Evolutionary conservation across 768 basidiomycete species (phyloP), one percentile per base, ranked within the genome.

Genomic region (Amanita rimosa): DNA sequence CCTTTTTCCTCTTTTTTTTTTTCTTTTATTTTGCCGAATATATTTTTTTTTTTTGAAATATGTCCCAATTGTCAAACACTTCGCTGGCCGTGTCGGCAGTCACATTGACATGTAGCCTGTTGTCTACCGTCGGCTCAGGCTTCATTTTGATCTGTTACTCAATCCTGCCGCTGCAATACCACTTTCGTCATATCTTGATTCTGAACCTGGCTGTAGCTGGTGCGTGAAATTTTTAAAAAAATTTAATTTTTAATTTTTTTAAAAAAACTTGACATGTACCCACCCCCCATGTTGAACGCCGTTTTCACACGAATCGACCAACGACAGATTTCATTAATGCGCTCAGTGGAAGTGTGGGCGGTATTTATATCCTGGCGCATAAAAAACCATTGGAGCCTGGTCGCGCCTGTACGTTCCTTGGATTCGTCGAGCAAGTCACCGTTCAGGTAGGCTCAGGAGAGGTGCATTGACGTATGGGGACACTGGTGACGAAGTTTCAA

Each of bases 101-200:
- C 37, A 55, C 49, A 11, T 34, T 55, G 29, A 24, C 36, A 6
- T 44, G 48, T 6, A 39, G 52, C 43, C 34, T 53, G 36, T 42
- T 53, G 26, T 55, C 54, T 4, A 33, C 44, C 26, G 10, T 55
- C 13, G 53, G 53, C 14, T 34, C 55, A 26, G 51, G 47, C 14
- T 54, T 52, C 19, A 54, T 54, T 31, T 44, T 55, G 26, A 16
- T 55, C 13, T 54, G 53, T 31, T 55, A 55, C 33, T 43, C 51
- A 6, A 42, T 51, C 16, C 34, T 53, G 2, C 54, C 52, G 6
- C 34, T 51, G 14, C 44, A 44, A 9, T 26, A 39, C 9, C 55
- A 55, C 33, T 55, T 55, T 26, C 49, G 55, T 14, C 55, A 55
- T 37, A 43, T 52, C 19, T 37, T 55, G 9, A 55, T 55, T 27